Percentiles rank a stretch among this genome's conserved stretches.
These are phyloP conservation scores for Podila minutissima DNA, from an alignment of 192 early-diverging fungal genomes.

Conservation along the genomic window DNA sequence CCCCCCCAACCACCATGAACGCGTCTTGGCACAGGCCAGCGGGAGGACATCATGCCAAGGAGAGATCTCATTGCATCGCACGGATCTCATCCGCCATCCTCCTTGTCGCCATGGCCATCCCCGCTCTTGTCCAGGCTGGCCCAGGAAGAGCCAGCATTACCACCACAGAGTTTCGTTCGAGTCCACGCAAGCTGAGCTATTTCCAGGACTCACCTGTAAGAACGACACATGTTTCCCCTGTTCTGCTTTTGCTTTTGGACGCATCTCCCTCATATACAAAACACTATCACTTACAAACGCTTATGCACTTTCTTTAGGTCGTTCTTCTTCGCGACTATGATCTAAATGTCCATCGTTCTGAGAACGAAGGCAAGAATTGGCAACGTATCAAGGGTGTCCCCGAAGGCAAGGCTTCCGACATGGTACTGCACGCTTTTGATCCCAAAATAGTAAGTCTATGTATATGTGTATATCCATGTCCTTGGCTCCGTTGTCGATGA, in stretches of 20 bases:
- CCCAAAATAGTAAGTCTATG: conserved; percentile 60
- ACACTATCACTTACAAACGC: neutral
- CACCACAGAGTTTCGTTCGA: conserved; percentile 1
- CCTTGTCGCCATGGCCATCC: conserved; percentile 10
- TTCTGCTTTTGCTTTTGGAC: neutral
- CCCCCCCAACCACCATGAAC: conserved; percentile 24
- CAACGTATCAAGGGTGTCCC: conserved; percentile 54
- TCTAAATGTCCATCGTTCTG: conserved; percentile 64
- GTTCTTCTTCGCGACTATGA: conserved; percentile 17
- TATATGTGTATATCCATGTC: neutral
- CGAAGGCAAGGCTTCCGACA: conserved; percentile 47
- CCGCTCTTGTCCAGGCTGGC: conserved; percentile 6
- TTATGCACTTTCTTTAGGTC: conserved; percentile 9
- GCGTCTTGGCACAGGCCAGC: conserved; percentile 32
- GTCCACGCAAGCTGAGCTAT: conserved; percentile 26
- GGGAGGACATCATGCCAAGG: neutral
- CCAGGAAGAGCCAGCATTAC: conserved; percentile 18
- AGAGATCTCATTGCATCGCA: neutral
- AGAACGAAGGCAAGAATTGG: conserved; percentile 76
- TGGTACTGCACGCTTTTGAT: conserved; percentile 77
- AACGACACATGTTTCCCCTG: neutral
- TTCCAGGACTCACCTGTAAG: conserved; percentile 43
- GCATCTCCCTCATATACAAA: neutral
- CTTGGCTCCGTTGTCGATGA: conserved; percentile 25
- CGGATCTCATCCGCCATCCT: conserved; percentile 14